Percentiles rank a stretch among this genome's conserved stretches.
Evolutionary conservation across 768 basidiomycete genomes (phyloP).

Genomic region (Lactarius quietus): DNA sequence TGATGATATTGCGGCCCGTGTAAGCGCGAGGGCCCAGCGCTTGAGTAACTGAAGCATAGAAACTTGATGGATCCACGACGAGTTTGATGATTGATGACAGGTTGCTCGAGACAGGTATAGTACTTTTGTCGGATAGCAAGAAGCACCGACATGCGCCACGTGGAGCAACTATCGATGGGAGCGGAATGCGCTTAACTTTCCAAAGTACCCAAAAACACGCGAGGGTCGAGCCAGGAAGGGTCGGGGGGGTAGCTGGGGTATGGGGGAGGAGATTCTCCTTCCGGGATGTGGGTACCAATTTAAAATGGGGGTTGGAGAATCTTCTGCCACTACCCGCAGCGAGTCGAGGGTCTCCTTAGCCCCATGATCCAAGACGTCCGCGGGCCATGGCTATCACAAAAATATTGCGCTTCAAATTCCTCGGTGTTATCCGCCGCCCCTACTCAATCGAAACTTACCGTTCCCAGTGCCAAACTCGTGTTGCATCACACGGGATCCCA

Average conservation of each 20-base stretch:
- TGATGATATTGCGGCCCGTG: not conserved
- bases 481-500: too few species aligned
- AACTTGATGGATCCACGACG: not conserved
- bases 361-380: not conserved
- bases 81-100: not conserved
- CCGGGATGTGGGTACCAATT: not conserved
- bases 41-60: not conserved
- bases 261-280: not conserved
- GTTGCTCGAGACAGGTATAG: not conserved
- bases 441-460: not conserved
- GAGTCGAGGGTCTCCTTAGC: not conserved
- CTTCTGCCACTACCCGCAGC: not conserved
- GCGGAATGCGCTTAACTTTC: not conserved
- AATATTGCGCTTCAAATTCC: not conserved
- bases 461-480: not conserved
- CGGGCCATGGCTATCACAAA: not conserved
- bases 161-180: not conserved
- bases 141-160: not conserved
- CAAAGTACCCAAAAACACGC: not conserved
- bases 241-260: not conserved
- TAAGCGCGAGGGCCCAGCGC: not conserved
- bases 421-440: not conserved
- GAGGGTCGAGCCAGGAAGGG: not conserved
- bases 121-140: not conserved
- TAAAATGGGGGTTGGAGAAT: not conserved